Evolutionary conservation across 2,329 filamentous ascomycete genomes (phyloP), one percentile per base, ranked within the genome.

Genomic region (Fusarium agapanthi): DNA sequence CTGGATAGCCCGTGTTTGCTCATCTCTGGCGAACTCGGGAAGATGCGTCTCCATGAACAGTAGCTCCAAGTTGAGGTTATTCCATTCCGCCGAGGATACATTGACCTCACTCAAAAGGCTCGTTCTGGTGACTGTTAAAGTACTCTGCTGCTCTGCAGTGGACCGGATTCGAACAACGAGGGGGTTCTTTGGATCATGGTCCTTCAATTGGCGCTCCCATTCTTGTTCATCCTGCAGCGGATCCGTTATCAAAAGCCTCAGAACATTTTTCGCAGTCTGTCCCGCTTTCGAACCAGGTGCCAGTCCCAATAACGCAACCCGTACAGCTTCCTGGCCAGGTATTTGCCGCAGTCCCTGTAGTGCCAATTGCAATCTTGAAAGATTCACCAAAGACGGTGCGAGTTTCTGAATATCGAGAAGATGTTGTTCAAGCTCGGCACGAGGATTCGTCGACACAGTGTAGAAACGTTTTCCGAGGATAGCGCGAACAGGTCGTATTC

Each of bases 361-460:
- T 18, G 92, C 93, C 74, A 95, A 87, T 80, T 93, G 91, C 50
- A 95, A 79, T 61, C 91, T 86, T 35, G 92, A 89, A n/a, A 91
- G 86, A 76, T 92, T 92, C 59, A 93, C 86, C 74, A 90, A 87
- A 65, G 86, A 87, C 30, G 88, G 86, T 5, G 90, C 89, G 54
- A 88, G 83, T 57, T 87, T 88, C 75, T 92, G 87, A 6, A 95
- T 84, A 28, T 88, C 86, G 4, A 86, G 80, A 1, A 95, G 84
- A 6, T 88, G 84, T 47, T 86, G 81, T 69, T 91, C 86, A 10
- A 94, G 87, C 72, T 92, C 87, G 61, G 82, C 76, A 44, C 87
- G 84, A 20, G 84, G 79, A 62, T 84, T 77, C 14, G 71, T 62
- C n/a, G 75, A 22, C 9, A 69, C 28, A 16, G 76, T 45, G 12